Conservation (phyloP, 768 basidiomycete species). For the Xerocomus potaroensis region DNA sequence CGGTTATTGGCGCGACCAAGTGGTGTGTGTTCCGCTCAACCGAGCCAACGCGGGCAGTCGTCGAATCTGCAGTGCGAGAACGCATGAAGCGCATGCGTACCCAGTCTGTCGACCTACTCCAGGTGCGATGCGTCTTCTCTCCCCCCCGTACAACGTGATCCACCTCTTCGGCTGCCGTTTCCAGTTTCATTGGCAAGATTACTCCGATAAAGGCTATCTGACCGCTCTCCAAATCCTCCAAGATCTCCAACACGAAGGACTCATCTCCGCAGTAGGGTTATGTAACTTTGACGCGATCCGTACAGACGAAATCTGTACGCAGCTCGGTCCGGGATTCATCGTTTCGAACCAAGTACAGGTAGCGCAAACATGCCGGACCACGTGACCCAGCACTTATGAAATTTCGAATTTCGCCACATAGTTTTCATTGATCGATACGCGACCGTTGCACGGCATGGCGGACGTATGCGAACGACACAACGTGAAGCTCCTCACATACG, state of each 20-base stretch:
- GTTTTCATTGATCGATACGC: slow-evolving; percentile 81
- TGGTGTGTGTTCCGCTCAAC: slow-evolving; percentile 74
- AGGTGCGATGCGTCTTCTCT: slow-evolving; percentile 40
- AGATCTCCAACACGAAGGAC: slow-evolving; percentile 54
- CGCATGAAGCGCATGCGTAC: slow-evolving; percentile 66
- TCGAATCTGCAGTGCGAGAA: slow-evolving; percentile 63
- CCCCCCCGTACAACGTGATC: not conserved
- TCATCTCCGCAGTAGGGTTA: slow-evolving; percentile 65
- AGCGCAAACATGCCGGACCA: slow-evolving; percentile 7
- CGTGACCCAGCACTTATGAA: slow-evolving; percentile 12
- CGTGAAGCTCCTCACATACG: slow-evolving; percentile 76
- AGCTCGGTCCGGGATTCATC: slow-evolving; percentile 63
- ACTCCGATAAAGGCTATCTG: slow-evolving; percentile 46
- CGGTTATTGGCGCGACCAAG: slow-evolving; percentile 73
- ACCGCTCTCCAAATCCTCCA: slow-evolving; percentile 48
- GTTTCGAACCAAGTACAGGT: slow-evolving; percentile 86
- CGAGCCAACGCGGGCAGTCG: slow-evolving; percentile 47
- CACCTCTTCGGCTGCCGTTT: not conserved
- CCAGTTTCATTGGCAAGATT: slow-evolving; percentile 82
- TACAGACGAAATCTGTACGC: slow-evolving; percentile 77
- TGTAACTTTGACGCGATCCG: slow-evolving; percentile 77
- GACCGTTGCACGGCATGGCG: slow-evolving; percentile 73
- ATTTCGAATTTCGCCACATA: too few species aligned
- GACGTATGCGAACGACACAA: slow-evolving; percentile 70
- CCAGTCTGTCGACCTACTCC: slow-evolving; percentile 61